Evolutionary conservation across 768 basidiomycete species (phyloP).

Genomic region (Pisolithus marmoratus): DNA sequence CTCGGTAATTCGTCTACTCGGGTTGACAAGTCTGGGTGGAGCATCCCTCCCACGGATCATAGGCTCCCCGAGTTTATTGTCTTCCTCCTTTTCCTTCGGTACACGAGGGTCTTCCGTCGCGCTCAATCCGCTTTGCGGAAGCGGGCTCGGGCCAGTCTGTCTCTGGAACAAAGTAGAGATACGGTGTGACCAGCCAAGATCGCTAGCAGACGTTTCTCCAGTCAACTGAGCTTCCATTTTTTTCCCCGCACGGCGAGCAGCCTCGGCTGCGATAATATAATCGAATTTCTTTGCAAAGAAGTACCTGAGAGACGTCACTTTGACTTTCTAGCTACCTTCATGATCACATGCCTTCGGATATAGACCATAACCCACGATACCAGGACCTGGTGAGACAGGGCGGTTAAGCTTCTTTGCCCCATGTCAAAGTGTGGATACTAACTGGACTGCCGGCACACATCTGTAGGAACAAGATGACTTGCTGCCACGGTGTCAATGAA

Average conservation of each 20-base stretch:
- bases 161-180: slow-evolving; percentile 28
- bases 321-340: not conserved
- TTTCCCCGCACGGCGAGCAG: slow-evolving; percentile 18
- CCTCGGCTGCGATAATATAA: slow-evolving; percentile 44
- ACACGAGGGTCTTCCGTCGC: slow-evolving; percentile 11
- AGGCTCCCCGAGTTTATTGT: slow-evolving; percentile 45
- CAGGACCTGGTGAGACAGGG: slow-evolving; percentile 44
- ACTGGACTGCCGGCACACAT: slow-evolving; percentile 78
- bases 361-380: slow-evolving; percentile 84
- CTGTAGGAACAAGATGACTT: slow-evolving; percentile 64
- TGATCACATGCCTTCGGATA: slow-evolving; percentile 52
- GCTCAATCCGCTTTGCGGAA: slow-evolving; percentile 15
- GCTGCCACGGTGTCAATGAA: slow-evolving; percentile 62
- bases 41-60: slow-evolving; percentile 77
- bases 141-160: slow-evolving; percentile 13
- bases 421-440: slow-evolving; percentile 23
- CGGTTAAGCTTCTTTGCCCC: not conserved
- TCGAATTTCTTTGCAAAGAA: slow-evolving; percentile 70
- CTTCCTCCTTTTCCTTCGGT: slow-evolving; percentile 19
- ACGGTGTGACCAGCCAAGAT: slow-evolving; percentile 19
- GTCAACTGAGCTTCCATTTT: slow-evolving; percentile 14
- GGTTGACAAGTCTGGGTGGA: slow-evolving; percentile 63
- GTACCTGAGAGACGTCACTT: slow-evolving; percentile 36
- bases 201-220: slow-evolving; percentile 15
- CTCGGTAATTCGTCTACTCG: slow-evolving; percentile 66